Conservation (phyloP, 345 rosid genomes). For the Balakata baccata region DNA sequence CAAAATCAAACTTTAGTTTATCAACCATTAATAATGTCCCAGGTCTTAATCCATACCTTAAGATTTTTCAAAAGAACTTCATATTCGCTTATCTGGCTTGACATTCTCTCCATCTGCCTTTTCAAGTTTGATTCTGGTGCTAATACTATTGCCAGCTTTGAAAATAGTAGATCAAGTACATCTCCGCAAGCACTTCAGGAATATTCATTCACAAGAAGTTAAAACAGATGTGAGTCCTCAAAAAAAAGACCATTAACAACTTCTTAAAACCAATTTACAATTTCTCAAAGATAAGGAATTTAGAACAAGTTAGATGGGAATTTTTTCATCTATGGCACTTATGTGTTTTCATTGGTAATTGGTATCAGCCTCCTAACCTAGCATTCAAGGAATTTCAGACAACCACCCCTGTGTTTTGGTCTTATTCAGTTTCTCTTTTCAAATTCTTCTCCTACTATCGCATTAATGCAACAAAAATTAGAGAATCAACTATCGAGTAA, state of each 20-base stretch:
- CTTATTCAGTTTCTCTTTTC: neutral
- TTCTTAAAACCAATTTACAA: neutral
- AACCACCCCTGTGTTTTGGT: neutral
- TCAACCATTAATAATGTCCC: neutral
- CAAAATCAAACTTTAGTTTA: neutral
- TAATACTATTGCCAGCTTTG: slow-evolving; percentile 31
- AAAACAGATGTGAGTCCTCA: neutral
- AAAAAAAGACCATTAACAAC: neutral
- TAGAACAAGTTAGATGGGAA: neutral
- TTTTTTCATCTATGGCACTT: neutral
- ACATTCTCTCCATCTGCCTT: slow-evolving; percentile 41
- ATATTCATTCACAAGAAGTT: neutral
- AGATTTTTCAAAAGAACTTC: slow-evolving; percentile 55
- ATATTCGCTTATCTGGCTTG: slow-evolving; percentile 50
- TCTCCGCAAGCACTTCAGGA: slow-evolving; percentile 34
- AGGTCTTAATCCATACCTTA: slow-evolving; percentile 43
- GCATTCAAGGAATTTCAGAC: neutral
- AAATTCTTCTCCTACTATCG: neutral
- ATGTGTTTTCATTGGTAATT: neutral
- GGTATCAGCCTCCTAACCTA: neutral
- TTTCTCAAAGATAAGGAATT: neutral
- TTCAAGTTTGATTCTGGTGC: slow-evolving; percentile 35
- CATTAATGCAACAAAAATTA: neutral
- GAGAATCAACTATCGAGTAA: too few relatives aligned
- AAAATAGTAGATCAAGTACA: slow-evolving; percentile 34